Evolutionary conservation across 2,329 filamentous ascomycete species (phyloP).

Genomic region (Grosmannia huntii): DNA sequence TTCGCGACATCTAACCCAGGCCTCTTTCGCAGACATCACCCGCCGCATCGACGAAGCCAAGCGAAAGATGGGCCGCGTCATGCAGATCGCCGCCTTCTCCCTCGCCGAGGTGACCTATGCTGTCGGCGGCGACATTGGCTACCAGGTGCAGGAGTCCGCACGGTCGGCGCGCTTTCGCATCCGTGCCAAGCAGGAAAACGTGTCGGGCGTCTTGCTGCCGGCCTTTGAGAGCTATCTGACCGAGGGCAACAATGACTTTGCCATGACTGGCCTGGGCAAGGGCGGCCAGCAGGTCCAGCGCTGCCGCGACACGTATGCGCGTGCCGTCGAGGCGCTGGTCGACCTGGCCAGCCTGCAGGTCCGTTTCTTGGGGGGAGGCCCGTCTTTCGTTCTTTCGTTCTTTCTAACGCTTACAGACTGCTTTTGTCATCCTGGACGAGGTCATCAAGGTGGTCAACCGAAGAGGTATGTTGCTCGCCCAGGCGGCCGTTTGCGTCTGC

Average conservation of each 20-base stretch:
- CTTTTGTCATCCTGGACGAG: slow-evolving; percentile 94
- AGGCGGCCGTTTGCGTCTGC: no score
- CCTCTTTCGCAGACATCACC: slow-evolving; percentile 60
- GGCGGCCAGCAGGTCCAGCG: slow-evolving; percentile 94
- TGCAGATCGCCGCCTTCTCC: slow-evolving; percentile 98
- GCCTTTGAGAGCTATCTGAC: slow-evolving; percentile 84
- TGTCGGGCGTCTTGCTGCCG: slow-evolving; percentile 88
- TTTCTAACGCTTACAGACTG: slow-evolving; percentile 44
- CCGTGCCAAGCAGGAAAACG: slow-evolving; percentile 94
- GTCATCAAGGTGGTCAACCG: slow-evolving; percentile 99
- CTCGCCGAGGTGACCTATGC: slow-evolving; percentile 96
- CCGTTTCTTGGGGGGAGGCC: no score
- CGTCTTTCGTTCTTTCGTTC: no score
- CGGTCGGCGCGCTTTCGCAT: slow-evolving; percentile 87
- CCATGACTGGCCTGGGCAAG: slow-evolving; percentile 87
- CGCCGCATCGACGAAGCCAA: slow-evolving; percentile 96
- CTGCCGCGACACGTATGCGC: slow-evolving; percentile 88
- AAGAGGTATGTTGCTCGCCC: slow-evolving; percentile 49
- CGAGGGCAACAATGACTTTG: slow-evolving; percentile 91
- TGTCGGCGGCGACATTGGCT: slow-evolving; percentile 87
- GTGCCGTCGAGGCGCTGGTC: slow-evolving; percentile 90
- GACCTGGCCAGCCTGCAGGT: slow-evolving; percentile 86
- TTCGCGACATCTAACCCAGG: no score
- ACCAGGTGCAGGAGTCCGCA: slow-evolving; percentile 93
- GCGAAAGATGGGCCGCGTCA: slow-evolving; percentile 97